Base-by-base conservation (phyloP, 257 asterid species). In the Scutellaria baicalensis region DNA sequence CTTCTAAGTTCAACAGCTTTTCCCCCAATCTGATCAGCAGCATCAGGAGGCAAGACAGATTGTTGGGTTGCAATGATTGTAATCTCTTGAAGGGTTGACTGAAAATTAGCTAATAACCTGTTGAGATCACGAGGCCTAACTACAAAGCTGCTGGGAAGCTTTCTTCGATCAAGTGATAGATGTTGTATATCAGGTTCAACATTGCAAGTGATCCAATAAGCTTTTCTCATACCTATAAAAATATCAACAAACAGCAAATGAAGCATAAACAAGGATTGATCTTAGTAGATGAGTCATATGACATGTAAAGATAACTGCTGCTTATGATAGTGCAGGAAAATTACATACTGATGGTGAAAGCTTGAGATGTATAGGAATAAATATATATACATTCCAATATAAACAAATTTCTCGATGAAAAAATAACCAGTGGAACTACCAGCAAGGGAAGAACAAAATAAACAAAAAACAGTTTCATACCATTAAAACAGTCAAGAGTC, bases 1-100 rank as follows among this genome's bases (percentile, higher is more conserved):
- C 98, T 93, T 85, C 96, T 89, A 66, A 93, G 84, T 79, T 93
- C 98, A 82, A 93, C 92, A 81, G 95, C 96, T 83, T 93, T 93
- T 45, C 97, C 93, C 56, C 92, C 96, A 83, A 93, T 80, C 76
- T 93, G 95, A 78, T 80, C 85, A 54, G 80, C 84, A 72, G 82
- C 80, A 79, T 89, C 94, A 55, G 81, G 81, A 60, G 95, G 89
- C 75, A 81, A 56, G 64, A 78, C 80, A 73, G 86, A 65, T 36
- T 83, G 91, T 64, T 87, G 89, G 59, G 97, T 89, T 78, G 96
- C 95, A 73, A 93, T 88, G 68, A 93, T 64, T 12, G 98, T 90
- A 55, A 93, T 93, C 88, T 93, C 97, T 78, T 90, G 97, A 69
- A 93, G 98, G 69, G 75, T 88, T 63, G 97, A 78, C 75, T 90